phyloP scores from a whole-genome alignment of 1,284 basidiomycete genomes.

The Schizophyllum commune region DNA sequence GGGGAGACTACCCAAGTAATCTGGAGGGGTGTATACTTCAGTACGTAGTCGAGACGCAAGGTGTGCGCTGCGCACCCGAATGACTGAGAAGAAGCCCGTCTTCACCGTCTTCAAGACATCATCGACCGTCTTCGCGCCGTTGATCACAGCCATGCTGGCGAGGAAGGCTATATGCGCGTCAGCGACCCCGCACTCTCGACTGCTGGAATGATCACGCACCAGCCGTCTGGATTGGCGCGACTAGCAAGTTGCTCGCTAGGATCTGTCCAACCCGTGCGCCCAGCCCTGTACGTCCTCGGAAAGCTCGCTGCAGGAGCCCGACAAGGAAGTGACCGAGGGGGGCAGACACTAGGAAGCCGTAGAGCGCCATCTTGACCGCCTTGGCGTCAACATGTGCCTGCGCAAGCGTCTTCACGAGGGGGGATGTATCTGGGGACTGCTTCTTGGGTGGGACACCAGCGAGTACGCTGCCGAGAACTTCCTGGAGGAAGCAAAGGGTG shows the following conservation, averaged over 20 bases:
- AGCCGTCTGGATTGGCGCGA: conserved; percentile 71
- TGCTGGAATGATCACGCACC: conserved; percentile 39
- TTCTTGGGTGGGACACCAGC: conserved; percentile 49
- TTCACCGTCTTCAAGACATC: conserved; percentile 68
- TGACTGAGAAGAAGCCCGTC: conserved; percentile 67
- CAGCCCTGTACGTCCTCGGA: conserved; percentile 68
- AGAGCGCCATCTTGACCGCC: conserved; percentile 77
- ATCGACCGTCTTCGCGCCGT: conserved; percentile 64
- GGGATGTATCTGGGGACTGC: conserved; percentile 46
- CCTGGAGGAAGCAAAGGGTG: conserved; percentile 69
- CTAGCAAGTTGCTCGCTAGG: conserved; percentile 69
- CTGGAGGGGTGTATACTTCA: conserved; percentile 23
- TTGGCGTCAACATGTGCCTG: conserved; percentile 50
- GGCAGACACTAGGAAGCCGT: conserved; percentile 74
- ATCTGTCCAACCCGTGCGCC: conserved; percentile 68
- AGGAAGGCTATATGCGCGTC: conserved; percentile 43
- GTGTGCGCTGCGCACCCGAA: conserved; percentile 42
- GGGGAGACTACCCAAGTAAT: conserved; percentile 75
- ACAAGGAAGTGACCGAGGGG: conserved; percentile 75
- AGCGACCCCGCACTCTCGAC: neutral
- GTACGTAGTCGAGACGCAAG: conserved; percentile 5
- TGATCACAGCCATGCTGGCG: conserved; percentile 78
- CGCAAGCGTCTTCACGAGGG: conserved; percentile 45
- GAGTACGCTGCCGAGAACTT: conserved; percentile 68
- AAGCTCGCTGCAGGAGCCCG: conserved; percentile 63